Percentiles rank a stretch among this genome's conserved stretches.
Evolutionary conservation across 2,329 filamentous ascomycete genomes (phyloP).

Genomic region (Phialemonium atrogriseum): DNA sequence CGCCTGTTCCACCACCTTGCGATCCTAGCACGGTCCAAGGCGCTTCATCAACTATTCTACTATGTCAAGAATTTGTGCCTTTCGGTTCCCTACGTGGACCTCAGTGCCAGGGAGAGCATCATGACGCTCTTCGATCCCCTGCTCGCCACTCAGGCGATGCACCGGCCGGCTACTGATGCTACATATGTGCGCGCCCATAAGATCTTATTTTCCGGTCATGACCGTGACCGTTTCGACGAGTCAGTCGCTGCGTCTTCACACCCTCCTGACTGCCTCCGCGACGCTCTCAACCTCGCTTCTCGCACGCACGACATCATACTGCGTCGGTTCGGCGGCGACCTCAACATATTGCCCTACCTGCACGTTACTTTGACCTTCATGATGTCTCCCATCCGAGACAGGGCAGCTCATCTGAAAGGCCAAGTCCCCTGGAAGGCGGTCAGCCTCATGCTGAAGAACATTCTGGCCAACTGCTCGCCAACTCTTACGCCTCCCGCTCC

Average conservation of each 20-base stretch:
- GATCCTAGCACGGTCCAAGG: constrained; percentile 63
- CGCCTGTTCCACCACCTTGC: constrained; percentile 84
- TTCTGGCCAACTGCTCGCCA: constrained; percentile 13
- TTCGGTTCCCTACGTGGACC: constrained; percentile 53
- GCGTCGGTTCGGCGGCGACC: constrained; percentile 43
- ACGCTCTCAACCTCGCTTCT: constrained; percentile 28
- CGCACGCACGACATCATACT: constrained; percentile 39
- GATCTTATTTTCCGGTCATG: constrained; percentile 41
- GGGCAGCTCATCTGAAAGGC: constrained; percentile 35
- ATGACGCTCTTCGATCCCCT: constrained; percentile 57
- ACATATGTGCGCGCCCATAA: constrained; percentile 57
- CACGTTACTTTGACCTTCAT: constrained; percentile 56
- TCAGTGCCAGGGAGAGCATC: constrained; percentile 61
- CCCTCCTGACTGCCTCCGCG: constrained; percentile 14
- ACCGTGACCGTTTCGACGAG: no score
- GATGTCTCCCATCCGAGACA: constrained; percentile 30
- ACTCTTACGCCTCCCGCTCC: no score
- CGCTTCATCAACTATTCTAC: constrained; percentile 62
- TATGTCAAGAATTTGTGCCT: constrained; percentile 66
- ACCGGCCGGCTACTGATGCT: constrained; percentile 41
- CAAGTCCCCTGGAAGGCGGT: constrained; percentile 28
- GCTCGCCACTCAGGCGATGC: constrained; percentile 19
- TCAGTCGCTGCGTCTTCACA: not conserved
- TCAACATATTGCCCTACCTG: constrained; percentile 52
- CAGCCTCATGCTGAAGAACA: constrained; percentile 28